These are phyloP conservation scores for Aspergillus versicolor DNA, from an alignment of 2,329 filamentous ascomycete species.

Conservation along the genomic window DNA sequence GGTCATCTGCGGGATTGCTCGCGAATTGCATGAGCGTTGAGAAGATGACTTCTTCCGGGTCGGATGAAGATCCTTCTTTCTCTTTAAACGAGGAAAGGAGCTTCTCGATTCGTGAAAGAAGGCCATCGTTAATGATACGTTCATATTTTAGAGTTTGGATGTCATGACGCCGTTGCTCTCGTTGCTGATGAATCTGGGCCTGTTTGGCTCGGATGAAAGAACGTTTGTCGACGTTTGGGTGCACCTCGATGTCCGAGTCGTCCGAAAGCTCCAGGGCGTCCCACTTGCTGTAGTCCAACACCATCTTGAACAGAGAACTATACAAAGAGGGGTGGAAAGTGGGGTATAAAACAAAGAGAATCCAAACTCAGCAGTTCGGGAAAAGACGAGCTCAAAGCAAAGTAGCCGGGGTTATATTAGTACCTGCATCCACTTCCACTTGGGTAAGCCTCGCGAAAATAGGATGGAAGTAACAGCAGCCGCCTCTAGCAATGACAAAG, in stretches of 20 bases:
- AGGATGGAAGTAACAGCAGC: neutral
- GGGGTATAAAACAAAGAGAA: slow-evolving; percentile 15
- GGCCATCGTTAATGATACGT: slow-evolving; percentile 85
- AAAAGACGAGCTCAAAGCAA: neutral
- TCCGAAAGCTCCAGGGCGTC: slow-evolving; percentile 93
- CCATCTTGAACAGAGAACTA: slow-evolving; percentile 38
- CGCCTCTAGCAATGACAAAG: slow-evolving; percentile 8
- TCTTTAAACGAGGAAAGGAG: slow-evolving; percentile 73
- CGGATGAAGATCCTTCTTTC: slow-evolving; percentile 65
- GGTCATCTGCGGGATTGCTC: slow-evolving; percentile 67
- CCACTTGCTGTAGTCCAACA: slow-evolving; percentile 65
- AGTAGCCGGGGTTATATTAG: neutral
- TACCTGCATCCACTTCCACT: neutral
- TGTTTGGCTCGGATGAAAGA: slow-evolving; percentile 99
- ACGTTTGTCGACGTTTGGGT: slow-evolving; percentile 97
- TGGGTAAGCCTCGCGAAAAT: neutral
- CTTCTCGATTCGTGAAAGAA: slow-evolving; percentile 77
- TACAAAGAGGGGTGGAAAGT: slow-evolving; percentile 19
- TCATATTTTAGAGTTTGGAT: slow-evolving; percentile 90
- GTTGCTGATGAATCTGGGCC: slow-evolving; percentile 91
- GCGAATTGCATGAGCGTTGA: slow-evolving; percentile 82
- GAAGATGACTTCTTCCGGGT: slow-evolving; percentile 81
- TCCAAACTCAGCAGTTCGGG: neutral
- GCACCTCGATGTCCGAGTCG: slow-evolving; percentile 96
- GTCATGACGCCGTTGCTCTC: slow-evolving; percentile 78